phyloP scores from a whole-genome alignment of 139 green algal species.

The Chlamydomonas applanata region DNA sequence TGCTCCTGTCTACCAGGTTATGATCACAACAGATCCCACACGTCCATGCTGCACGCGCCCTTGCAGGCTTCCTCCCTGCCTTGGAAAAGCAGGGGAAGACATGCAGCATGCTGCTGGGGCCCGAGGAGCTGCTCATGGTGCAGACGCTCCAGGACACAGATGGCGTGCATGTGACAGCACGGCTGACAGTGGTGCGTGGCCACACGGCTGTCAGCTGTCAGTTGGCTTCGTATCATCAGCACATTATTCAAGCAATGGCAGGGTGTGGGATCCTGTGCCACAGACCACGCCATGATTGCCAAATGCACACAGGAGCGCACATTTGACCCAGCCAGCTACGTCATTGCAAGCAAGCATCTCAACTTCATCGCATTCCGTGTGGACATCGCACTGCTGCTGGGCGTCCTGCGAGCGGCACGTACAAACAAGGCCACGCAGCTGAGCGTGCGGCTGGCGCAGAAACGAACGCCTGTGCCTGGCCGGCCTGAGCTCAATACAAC shows the following conservation, averaged over 20 bases:
- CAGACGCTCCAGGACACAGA: slow-evolving; percentile 66
- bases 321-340: slow-evolving; percentile 55
- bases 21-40: background rate
- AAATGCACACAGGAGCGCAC: background rate
- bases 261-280: background rate
- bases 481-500: slow-evolving; percentile 8
- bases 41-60: background rate
- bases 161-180: slow-evolving; percentile 59
- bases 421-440: slow-evolving; percentile 31
- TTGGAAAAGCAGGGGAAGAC: slow-evolving; percentile 83
- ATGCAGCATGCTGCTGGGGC: slow-evolving; percentile 60
- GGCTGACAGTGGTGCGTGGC: slow-evolving; percentile 44
- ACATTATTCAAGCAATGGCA: background rate
- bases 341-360: slow-evolving; percentile 51
- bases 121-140: slow-evolving; percentile 62
- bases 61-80: slow-evolving; percentile 65
- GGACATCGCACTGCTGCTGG: slow-evolving; percentile 69
- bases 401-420: slow-evolving; percentile 51
- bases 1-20: too few relatives aligned
- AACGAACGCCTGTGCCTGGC: slow-evolving; percentile 18
- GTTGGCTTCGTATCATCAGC: background rate
- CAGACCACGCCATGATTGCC: background rate
- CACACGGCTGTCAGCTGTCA: background rate
- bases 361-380: slow-evolving; percentile 74
- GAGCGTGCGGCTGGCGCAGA: slow-evolving; percentile 58